phyloP scores from a whole-genome alignment of 1,139 yeast species.

The Blastobotrys illinoisensis region DNA sequence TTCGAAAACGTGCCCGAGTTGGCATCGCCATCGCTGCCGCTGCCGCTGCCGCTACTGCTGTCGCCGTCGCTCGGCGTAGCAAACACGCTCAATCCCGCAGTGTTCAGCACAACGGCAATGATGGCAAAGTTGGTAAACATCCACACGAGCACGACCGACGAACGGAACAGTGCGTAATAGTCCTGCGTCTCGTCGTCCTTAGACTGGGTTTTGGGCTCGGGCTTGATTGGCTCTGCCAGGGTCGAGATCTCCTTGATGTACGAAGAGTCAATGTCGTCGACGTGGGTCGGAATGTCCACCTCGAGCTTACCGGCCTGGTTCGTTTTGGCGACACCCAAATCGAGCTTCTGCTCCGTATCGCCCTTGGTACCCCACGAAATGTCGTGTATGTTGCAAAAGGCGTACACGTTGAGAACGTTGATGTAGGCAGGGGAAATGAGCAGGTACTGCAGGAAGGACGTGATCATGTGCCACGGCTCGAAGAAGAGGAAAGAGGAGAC shows the following conservation, averaged over 20 bases:
- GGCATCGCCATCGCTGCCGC: conserved; percentile 20
- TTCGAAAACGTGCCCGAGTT: background rate
- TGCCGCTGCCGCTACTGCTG: conserved; percentile 10
- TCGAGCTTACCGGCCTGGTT: conserved; percentile 51
- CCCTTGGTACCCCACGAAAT: conserved; percentile 89
- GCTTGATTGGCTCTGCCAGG: conserved; percentile 25
- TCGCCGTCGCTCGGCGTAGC: conserved; percentile 17
- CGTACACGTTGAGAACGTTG: conserved; percentile 73
- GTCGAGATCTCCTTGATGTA: conserved; percentile 40
- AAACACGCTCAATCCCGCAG: conserved; percentile 48
- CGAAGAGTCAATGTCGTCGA: conserved; percentile 54
- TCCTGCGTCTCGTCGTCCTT: conserved; percentile 35
- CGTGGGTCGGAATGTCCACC: conserved; percentile 60
- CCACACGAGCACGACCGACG: conserved; percentile 76
- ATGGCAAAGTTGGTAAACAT: conserved; percentile 63
- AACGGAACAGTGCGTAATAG: conserved; percentile 71
- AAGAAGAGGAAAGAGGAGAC: conserved; percentile 68
- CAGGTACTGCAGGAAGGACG: conserved; percentile 66
- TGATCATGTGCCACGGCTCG: conserved; percentile 75
- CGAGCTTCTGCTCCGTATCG: conserved; percentile 51
- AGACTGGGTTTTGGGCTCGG: conserved; percentile 21
- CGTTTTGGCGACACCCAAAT: conserved; percentile 64
- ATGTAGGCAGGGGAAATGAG: conserved; percentile 70
- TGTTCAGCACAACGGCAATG: conserved; percentile 63
- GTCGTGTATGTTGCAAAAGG: conserved; percentile 81